These are phyloP conservation scores for Cladophialophora immunda DNA, from an alignment of 2,329 filamentous ascomycete genomes.

Conservation along the genomic window DNA sequence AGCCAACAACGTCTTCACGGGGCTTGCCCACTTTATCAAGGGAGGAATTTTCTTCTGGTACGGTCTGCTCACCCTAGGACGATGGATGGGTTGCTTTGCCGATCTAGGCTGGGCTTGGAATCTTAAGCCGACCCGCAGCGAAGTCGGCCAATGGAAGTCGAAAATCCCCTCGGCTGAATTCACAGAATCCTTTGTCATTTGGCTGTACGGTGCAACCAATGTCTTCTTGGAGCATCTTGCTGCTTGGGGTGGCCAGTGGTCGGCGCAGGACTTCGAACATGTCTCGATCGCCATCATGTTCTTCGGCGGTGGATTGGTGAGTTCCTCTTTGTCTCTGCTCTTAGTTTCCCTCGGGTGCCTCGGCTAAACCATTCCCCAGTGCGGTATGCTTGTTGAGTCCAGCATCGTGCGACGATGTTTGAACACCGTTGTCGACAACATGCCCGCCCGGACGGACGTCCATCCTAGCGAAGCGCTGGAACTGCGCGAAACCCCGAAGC, in stretches of 20 bases:
- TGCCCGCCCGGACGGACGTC: conserved; percentile 46
- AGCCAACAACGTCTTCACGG: conserved; percentile 75
- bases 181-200: conserved; percentile 87
- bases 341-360: not conserved
- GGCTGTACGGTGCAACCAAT: conserved; percentile 86
- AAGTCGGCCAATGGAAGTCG: conserved; percentile 68
- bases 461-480: conserved; percentile 48
- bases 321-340: conserved; percentile 16
- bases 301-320: conserved; percentile 86
- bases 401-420: conserved; percentile 67
- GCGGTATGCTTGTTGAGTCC: conserved; percentile 87
- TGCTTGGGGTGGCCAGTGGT: conserved; percentile 75
- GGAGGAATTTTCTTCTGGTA: conserved; percentile 96
- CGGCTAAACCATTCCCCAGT: conserved; percentile 51
- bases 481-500: conserved; percentile 66
- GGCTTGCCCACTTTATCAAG: conserved; percentile 92
- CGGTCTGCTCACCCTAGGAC: conserved; percentile 83
- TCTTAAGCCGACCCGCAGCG: conserved; percentile 68
- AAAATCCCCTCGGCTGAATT: conserved; percentile 81
- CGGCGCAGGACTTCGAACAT: conserved; percentile 84
- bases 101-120: conserved; percentile 98
- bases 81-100: conserved; percentile 89
- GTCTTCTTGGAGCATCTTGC: conserved; percentile 91
- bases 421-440: conserved; percentile 58
- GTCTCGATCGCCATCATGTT: conserved; percentile 92